Percentiles rank a stretch among this genome's conserved stretches.
Conservation (phyloP, 129 eudicot genomes). For the Rutidosis leptorrhynchoides region DNA sequence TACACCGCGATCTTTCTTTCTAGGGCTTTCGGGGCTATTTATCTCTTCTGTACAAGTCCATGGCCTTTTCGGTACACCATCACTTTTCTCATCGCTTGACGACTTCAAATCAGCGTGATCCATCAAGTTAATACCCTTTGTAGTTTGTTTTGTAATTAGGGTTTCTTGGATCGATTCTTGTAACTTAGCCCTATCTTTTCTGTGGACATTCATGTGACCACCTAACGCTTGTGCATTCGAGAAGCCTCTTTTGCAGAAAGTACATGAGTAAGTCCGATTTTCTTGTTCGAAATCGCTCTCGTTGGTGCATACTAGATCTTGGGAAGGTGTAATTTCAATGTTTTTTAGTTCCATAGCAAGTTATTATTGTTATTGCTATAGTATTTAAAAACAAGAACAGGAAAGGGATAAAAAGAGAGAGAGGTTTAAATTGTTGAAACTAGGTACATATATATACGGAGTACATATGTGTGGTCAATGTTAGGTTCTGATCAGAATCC, state of each 20-base stretch:
- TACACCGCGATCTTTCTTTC: constrained; percentile 27
- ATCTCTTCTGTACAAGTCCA: constrained; percentile 13
- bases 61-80: constrained; percentile 23
- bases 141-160: constrained; percentile 9
- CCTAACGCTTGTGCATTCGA: constrained; percentile 68
- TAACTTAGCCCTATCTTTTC: constrained; percentile 58
- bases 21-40: constrained; percentile 7
- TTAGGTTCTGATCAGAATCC: constrained; percentile 17
- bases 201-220: constrained; percentile 66
- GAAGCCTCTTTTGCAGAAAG: constrained; percentile 51
- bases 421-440: neutral
- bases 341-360: constrained; percentile 27
- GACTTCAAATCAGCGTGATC: constrained; percentile 17
- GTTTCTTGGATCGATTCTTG: constrained; percentile 40
- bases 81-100: constrained; percentile 14
- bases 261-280: constrained; percentile 39
- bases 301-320: constrained; percentile 25
- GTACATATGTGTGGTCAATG: neutral
- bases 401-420: neutral
- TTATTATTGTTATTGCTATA: no score
- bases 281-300: constrained; percentile 25
- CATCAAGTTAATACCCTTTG: constrained; percentile 9
- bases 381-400: neutral
- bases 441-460: neutral
- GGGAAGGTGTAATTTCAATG: constrained; percentile 23